Percentiles rank a stretch among this genome's conserved stretches.
Evolutionary conservation across 2,329 filamentous ascomycete genomes (phyloP).

Genomic region (Calcarisporium arbuscula): DNA sequence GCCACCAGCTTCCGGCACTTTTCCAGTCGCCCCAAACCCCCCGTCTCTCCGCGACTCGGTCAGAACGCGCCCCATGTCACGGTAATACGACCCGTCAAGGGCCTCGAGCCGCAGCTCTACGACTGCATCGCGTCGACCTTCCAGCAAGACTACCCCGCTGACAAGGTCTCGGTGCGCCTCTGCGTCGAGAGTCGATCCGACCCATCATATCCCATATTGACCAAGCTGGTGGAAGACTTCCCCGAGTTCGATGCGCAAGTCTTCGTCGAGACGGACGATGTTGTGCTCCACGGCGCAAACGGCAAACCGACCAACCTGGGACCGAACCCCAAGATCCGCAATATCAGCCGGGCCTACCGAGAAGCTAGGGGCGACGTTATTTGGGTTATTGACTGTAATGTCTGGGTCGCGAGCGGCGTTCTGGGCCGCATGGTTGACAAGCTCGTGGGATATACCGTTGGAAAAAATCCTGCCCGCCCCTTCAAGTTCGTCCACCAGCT

Average conservation of each 20-base stretch:
- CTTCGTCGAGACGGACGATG: slow-evolving; percentile 77
- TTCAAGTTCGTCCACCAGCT: slow-evolving; percentile 96
- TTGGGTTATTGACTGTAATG: slow-evolving; percentile 95
- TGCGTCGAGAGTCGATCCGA: slow-evolving; percentile 73
- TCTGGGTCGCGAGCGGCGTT: slow-evolving; percentile 79
- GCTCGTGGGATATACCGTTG: slow-evolving; percentile 60
- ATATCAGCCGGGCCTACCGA: slow-evolving; percentile 87
- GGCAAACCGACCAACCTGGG: slow-evolving; percentile 58
- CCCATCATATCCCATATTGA: slow-evolving; percentile 68
- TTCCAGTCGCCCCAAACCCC: slow-evolving; percentile 40
- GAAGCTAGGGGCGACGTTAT: slow-evolving; percentile 83
- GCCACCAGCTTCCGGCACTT: slow-evolving; percentile 43
- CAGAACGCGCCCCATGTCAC: slow-evolving; percentile 71
- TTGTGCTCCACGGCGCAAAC: slow-evolving; percentile 51
- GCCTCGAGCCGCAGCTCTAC: slow-evolving; percentile 82
- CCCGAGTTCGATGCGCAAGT: slow-evolving; percentile 64
- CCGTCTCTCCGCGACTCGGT: slow-evolving; percentile 44
- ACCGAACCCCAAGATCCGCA: slow-evolving; percentile 97
- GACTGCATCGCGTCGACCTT: slow-evolving; percentile 87
- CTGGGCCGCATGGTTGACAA: slow-evolving; percentile 85
- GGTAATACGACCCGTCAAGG: slow-evolving; percentile 88
- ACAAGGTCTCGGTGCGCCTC: slow-evolving; percentile 73
- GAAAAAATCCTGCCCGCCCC: slow-evolving; percentile 40
- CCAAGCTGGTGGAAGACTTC: slow-evolving; percentile 67
- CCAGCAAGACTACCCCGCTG: slow-evolving; percentile 69